phyloP scores from a whole-genome alignment of 1,284 basidiomycete genomes.

The Gomphus bonarii region DNA sequence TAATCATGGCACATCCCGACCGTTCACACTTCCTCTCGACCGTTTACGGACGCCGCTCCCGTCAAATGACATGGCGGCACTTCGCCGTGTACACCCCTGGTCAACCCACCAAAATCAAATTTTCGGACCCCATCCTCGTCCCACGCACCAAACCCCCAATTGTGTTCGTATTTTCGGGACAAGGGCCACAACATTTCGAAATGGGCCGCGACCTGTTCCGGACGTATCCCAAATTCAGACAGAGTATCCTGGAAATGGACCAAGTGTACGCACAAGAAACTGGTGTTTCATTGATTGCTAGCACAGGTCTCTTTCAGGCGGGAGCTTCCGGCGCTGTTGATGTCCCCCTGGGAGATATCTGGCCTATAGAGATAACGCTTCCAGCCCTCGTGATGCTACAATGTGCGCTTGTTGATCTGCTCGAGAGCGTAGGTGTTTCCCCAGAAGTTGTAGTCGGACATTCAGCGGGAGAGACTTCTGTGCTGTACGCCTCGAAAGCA shows the following conservation, averaged over 20 bases:
- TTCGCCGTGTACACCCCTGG: slow-evolving; percentile 7
- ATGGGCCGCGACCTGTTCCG: slow-evolving; percentile 31
- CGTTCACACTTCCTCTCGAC: background rate
- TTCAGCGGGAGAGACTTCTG: slow-evolving; percentile 32
- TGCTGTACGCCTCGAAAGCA: slow-evolving; percentile 33
- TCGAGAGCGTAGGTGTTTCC: slow-evolving; percentile 17
- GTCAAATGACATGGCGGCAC: slow-evolving; percentile 25
- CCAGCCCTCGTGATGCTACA: slow-evolving; percentile 32
- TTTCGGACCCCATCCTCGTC: slow-evolving; percentile 3
- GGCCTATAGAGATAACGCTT: slow-evolving; percentile 24
- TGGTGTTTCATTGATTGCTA: slow-evolving; percentile 16
- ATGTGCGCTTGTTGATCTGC: slow-evolving; percentile 31
- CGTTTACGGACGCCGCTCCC: slow-evolving; percentile 12
- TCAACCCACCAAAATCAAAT: slow-evolving; percentile 10
- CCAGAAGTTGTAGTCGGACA: slow-evolving; percentile 22
- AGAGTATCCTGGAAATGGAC: slow-evolving; percentile 27
- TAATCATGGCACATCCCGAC: background rate
- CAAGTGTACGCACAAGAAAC: slow-evolving; percentile 19
- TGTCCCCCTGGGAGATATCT: slow-evolving; percentile 22
- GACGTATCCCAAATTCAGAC: slow-evolving; percentile 25
- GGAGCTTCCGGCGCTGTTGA: background rate
- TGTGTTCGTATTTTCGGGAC: slow-evolving; percentile 31
- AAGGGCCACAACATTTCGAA: slow-evolving; percentile 30
- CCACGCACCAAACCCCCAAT: slow-evolving; percentile 21
- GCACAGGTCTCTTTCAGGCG: slow-evolving; percentile 3